These are phyloP conservation scores for Metschnikowia kunwiensis DNA, from an alignment of 805 yeast genomes.

Conservation along the genomic window DNA sequence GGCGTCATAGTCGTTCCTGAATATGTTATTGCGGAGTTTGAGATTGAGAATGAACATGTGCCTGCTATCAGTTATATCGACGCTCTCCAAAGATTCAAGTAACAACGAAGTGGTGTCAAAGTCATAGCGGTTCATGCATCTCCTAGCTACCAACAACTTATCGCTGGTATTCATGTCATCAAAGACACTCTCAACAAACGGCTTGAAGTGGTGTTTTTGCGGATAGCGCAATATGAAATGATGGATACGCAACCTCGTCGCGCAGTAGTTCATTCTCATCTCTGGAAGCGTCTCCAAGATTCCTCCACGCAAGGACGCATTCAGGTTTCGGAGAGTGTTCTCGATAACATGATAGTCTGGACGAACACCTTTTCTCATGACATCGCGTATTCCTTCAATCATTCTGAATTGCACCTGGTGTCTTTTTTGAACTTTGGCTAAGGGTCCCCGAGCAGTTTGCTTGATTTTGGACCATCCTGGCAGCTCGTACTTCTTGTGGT, in stretches of 20 bases:
- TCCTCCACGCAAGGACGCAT: slow-evolving; percentile 13
- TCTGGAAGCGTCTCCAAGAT: slow-evolving; percentile 26
- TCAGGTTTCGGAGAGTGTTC: slow-evolving; percentile 30
- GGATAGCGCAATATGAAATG: slow-evolving; percentile 17
- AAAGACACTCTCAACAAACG: slow-evolving; percentile 16
- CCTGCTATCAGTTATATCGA: slow-evolving; percentile 27
- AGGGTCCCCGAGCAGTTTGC: slow-evolving; percentile 13
- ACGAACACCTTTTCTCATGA: slow-evolving; percentile 33
- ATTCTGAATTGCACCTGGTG: slow-evolving; percentile 31
- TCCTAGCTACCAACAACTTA: slow-evolving; percentile 28
- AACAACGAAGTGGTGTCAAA: slow-evolving; percentile 23
- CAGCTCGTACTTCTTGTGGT: slow-evolving; percentile 25
- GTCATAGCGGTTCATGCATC: slow-evolving; percentile 29
- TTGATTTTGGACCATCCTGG: slow-evolving; percentile 24
- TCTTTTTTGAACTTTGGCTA: slow-evolving; percentile 14
- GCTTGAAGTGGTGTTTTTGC: slow-evolving; percentile 15
- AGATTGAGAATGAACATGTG: slow-evolving; percentile 26
- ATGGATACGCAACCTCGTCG: slow-evolving; percentile 15
- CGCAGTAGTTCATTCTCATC: slow-evolving; percentile 23
- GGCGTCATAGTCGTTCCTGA: slow-evolving; percentile 18
- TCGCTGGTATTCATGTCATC: slow-evolving; percentile 24
- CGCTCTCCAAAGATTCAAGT: slow-evolving; percentile 20
- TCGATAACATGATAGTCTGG: slow-evolving; percentile 35
- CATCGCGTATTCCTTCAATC: slow-evolving; percentile 31
- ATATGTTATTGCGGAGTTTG: slow-evolving; percentile 24